Evolutionary conservation across 768 basidiomycete species (phyloP), one percentile per base, ranked within the genome.

Genomic region (Xerocomus brunneocitrinus): DNA sequence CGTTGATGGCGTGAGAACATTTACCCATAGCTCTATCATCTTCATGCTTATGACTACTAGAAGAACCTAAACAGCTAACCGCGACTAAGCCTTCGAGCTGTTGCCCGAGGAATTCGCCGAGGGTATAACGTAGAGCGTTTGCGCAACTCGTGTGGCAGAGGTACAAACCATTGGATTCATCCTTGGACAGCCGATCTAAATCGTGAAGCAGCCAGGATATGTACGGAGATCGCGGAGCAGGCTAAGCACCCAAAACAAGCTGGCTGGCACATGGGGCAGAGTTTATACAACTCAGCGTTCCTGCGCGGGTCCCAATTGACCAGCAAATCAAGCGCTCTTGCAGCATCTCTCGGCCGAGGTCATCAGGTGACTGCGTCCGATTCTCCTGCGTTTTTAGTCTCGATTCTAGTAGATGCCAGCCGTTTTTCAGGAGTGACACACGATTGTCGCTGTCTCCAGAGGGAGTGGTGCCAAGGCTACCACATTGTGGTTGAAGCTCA

Each of bases 311-410:
- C 47, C 50, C 41, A 28, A 24, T 61, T 55, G 22, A 38, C 41
- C 30, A 70, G 50, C 0, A 63, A 56, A 10, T 41, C 40, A 62
- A 60, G 22, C 51, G 47, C 27, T 67, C 62, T 31, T 69, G 65
- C 1, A 73, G 62, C 22, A 55, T 52, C 52, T 71, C 68, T 14
- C 67, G 66, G 5, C 73, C 71, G 5, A 71, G 55, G 49, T 71
- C 66, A 8, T 54, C 53, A 8, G 62, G 61, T 19, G 19, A 19
- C 19, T 19, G 19, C 19, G 19, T 19, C 19, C 19, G 19, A 19
- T 19, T 19, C 19, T 19, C 19, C 19, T 19, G 19, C 1, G 19
- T 19, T 19, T 19, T 19, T 19, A 19, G 19, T 19, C 19, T 19
- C 19, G 19, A 19, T 19, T 19, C 19, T 19, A 19, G 19, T 19